These are phyloP conservation scores for Colletotrichum scovillei DNA, from an alignment of 2,329 filamentous ascomycete genomes.

Conservation along the genomic window DNA sequence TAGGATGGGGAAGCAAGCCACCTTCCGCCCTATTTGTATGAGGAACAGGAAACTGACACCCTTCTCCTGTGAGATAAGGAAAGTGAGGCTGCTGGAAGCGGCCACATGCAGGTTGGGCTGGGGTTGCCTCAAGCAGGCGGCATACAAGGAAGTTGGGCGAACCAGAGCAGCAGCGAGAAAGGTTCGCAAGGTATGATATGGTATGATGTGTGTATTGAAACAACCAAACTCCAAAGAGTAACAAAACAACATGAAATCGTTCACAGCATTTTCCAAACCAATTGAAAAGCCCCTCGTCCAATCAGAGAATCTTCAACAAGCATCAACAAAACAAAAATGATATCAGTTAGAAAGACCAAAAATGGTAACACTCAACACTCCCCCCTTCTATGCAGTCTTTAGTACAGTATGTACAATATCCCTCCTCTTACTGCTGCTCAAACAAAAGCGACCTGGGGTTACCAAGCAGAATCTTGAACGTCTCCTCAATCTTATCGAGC, in stretches of 20 bases:
- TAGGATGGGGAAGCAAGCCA: constrained; percentile 33
- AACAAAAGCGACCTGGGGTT: constrained; percentile 47
- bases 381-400: not conserved
- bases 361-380: not conserved
- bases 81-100: not conserved
- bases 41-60: not conserved
- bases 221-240: constrained; percentile 9
- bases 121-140: not conserved
- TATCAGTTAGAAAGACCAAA: not conserved
- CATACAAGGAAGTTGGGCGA: not conserved
- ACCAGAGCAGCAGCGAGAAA: not conserved
- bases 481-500: constrained; percentile 59
- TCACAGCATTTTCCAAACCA: not conserved
- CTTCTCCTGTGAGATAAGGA: not conserved
- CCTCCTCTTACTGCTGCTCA: constrained; percentile 1
- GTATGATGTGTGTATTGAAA: not conserved
- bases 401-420: not conserved
- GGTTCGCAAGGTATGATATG: not conserved
- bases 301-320: not conserved
- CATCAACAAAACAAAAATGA: not conserved
- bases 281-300: not conserved
- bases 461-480: constrained; percentile 53
- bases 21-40: constrained; percentile 33
- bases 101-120: not conserved
- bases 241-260: constrained; percentile 5